A percentile compares a stretch with the other conserved stretches of the same genome.
Evolutionary conservation across 2,329 filamentous ascomycete species (phyloP).

Genomic region (Aspergillus japonicus): DNA sequence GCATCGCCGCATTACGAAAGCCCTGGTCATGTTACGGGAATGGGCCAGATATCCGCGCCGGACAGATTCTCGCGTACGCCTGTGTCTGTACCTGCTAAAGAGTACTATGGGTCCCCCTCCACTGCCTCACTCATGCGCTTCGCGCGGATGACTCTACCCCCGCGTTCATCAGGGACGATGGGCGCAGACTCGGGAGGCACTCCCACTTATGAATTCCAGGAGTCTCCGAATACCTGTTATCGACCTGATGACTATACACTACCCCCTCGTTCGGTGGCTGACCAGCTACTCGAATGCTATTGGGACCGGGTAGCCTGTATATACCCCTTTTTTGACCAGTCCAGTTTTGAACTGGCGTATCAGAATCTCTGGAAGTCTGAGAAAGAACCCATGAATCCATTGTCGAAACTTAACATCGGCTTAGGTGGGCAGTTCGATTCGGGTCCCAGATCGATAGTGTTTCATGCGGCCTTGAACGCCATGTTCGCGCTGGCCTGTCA

Average conservation of each 20-base stretch:
- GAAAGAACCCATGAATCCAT: conserved; percentile 16
- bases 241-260: conserved; percentile 36
- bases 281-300: conserved; percentile 43
- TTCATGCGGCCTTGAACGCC: conserved; percentile 45
- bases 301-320: conserved; percentile 44
- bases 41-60: conserved; percentile 41
- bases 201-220: conserved; percentile 11
- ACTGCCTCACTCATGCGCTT: conserved; percentile 44
- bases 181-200: conserved; percentile 4
- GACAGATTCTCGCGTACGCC: conserved; percentile 22
- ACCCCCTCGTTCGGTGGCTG: conserved; percentile 43
- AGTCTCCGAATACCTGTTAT: conserved; percentile 17
- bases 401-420: conserved; percentile 32
- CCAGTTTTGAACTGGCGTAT: conserved; percentile 44
- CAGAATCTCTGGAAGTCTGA: conserved; percentile 38
- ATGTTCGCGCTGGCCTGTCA: conserved; percentile 46
- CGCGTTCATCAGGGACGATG: background rate
- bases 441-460: conserved; percentile 38
- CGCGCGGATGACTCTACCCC: conserved; percentile 29
- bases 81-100: conserved; percentile 17
- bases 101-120: conserved; percentile 44
- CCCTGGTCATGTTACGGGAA: conserved; percentile 30
- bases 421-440: conserved; percentile 35
- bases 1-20: conserved; percentile 1
- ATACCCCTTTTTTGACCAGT: conserved; percentile 47